Evolutionary conservation across 768 basidiomycete species (phyloP).

Genomic region (Erythrobasidium yunnanense): DNA sequence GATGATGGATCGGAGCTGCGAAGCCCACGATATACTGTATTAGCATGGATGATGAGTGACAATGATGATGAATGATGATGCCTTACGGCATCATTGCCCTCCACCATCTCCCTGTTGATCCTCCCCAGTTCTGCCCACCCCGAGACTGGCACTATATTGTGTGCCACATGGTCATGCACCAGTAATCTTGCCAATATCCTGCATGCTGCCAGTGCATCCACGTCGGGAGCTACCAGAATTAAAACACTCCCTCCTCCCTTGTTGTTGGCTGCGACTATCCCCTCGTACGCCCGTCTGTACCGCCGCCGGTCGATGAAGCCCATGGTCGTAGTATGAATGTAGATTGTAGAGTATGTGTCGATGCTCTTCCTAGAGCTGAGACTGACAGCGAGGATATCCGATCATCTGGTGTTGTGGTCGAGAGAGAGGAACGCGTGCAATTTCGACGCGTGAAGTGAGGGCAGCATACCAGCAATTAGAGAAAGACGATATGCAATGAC

Average conservation of each 20-base stretch:
- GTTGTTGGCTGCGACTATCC: not conserved
- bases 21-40: not conserved
- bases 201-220: slow-evolving; percentile 83
- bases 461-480: too few relatives aligned
- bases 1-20: slow-evolving; percentile 76
- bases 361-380: too few relatives aligned
- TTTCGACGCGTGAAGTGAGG: too few relatives aligned
- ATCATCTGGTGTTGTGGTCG: too few relatives aligned
- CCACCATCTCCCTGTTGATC: slow-evolving; percentile 55
- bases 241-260: slow-evolving; percentile 48
- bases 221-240: slow-evolving; percentile 76
- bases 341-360: not conserved
- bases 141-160: slow-evolving; percentile 77
- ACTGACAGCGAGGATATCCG: too few relatives aligned
- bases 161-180: slow-evolving; percentile 84
- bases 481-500: too few relatives aligned
- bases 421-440: too few relatives aligned
- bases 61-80: not conserved
- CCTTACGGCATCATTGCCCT: slow-evolving; percentile 42
- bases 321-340: not conserved
- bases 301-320: not conserved
- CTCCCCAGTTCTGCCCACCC: slow-evolving; percentile 65
- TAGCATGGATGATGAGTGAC: too few relatives aligned
- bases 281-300: not conserved
- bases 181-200: slow-evolving; percentile 80